Evolutionary conservation across 805 yeast species (phyloP).

Genomic region (Yamadazyma kitorensis): DNA sequence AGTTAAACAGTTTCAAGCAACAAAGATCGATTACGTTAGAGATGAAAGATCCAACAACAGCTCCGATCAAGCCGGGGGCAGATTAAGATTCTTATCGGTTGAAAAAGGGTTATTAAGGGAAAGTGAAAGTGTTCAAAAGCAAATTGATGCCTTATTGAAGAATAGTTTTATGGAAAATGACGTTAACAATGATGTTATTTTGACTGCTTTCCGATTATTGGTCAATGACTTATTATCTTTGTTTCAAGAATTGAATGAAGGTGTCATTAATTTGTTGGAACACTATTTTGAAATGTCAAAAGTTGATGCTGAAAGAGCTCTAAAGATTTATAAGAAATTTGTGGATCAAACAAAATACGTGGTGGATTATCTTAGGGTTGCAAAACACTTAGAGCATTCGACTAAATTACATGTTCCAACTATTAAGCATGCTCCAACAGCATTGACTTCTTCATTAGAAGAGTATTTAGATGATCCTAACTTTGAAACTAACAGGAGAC

Average conservation of each 20-base stretch:
- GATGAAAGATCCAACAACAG: slow-evolving; percentile 52
- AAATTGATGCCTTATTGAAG: slow-evolving; percentile 69
- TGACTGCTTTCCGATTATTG: slow-evolving; percentile 81
- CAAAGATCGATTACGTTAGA: slow-evolving; percentile 74
- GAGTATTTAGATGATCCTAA: slow-evolving; percentile 86
- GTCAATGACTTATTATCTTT: slow-evolving; percentile 86
- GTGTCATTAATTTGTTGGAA: slow-evolving; percentile 89
- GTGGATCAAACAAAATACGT: slow-evolving; percentile 85
- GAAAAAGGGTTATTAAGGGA: slow-evolving; percentile 82
- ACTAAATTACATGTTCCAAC: slow-evolving; percentile 93
- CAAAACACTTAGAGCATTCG: slow-evolving; percentile 81
- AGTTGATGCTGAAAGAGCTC: slow-evolving; percentile 81
- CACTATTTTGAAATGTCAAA: slow-evolving; percentile 92
- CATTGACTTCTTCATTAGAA: slow-evolving; percentile 79
- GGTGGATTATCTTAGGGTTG: slow-evolving; percentile 81
- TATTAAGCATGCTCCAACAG: slow-evolving; percentile 95
- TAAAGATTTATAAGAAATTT: slow-evolving; percentile 79
- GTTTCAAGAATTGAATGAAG: slow-evolving; percentile 91
- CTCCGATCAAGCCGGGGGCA: slow-evolving; percentile 50
- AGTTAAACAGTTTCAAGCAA: slow-evolving; percentile 63
- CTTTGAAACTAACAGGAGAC: slow-evolving; percentile 75
- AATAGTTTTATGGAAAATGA: slow-evolving; percentile 79
- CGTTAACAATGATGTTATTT: slow-evolving; percentile 75
- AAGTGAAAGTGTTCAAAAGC: slow-evolving; percentile 79
- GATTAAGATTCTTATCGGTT: slow-evolving; percentile 61